Conservation (phyloP, 345 rosid species). For the Dimocarpus longan region DNA sequence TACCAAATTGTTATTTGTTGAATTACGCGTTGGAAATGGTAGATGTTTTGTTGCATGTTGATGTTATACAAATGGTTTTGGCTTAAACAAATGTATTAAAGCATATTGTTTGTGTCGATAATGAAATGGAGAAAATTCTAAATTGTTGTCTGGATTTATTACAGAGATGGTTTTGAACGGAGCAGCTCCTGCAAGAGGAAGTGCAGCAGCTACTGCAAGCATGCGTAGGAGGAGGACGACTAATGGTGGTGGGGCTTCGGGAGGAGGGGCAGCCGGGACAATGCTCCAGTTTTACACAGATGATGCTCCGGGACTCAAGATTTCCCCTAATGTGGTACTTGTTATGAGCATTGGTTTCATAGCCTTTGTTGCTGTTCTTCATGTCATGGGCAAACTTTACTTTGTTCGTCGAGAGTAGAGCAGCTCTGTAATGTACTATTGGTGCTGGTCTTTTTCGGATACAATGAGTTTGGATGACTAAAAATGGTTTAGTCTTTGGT, state of each 20-base stretch:
- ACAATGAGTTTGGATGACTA: too few relatives aligned
- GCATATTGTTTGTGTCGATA: neutral
- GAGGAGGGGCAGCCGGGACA: slow-evolving; percentile 72
- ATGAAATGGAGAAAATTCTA: neutral
- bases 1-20: too few relatives aligned
- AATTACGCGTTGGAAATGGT: too few relatives aligned
- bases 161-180: slow-evolving; percentile 65
- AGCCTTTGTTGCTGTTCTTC: slow-evolving; percentile 85
- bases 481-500: too few relatives aligned
- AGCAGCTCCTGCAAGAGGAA: slow-evolving; percentile 88
- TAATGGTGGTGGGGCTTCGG: slow-evolving; percentile 53
- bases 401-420: slow-evolving; percentile 51
- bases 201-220: slow-evolving; percentile 85
- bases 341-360: slow-evolving; percentile 95
- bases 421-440: slow-evolving; percentile 12
- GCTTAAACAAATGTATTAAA: too few relatives aligned
- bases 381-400: slow-evolving; percentile 81
- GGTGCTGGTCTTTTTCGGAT: too few relatives aligned
- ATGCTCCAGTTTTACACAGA: slow-evolving; percentile 96
- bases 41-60: too few relatives aligned
- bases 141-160: neutral
- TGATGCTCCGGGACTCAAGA: slow-evolving; percentile 87
- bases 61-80: neutral
- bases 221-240: slow-evolving; percentile 75
- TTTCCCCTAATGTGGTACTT: slow-evolving; percentile 84